These are phyloP conservation scores for Citrus cavaleriei DNA, from an alignment of 345 rosid genomes.

Conservation along the genomic window DNA sequence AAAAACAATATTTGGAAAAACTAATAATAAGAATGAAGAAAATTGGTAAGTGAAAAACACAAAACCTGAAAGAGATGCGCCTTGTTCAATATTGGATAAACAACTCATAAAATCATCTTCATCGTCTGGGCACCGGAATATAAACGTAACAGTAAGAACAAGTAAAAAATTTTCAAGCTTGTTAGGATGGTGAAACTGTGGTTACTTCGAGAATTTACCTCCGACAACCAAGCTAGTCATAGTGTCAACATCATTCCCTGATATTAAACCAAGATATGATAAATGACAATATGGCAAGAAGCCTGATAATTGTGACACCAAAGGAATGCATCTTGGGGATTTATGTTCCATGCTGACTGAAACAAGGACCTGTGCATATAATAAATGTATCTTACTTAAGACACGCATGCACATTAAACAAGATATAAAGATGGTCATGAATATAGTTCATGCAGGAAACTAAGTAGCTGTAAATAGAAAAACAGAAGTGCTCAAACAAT, in stretches of 20 bases:
- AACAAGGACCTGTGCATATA: conserved; percentile 56
- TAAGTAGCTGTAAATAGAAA: background rate
- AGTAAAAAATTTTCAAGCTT: background rate
- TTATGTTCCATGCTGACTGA: conserved; percentile 44
- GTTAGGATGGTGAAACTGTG: background rate
- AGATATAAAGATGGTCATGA: background rate
- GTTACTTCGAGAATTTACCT: conserved; percentile 35
- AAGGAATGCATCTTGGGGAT: conserved; percentile 32
- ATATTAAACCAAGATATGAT: conserved; percentile 61
- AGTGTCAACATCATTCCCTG: conserved; percentile 53
- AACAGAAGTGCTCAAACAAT: conserved; percentile 7
- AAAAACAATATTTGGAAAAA: background rate
- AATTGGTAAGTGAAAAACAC: conserved; percentile 15
- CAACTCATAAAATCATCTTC: conserved; percentile 44
- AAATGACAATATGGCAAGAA: conserved; percentile 53
- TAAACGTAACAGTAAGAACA: conserved; percentile 1
- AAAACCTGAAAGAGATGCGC: conserved; percentile 75
- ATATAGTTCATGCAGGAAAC: background rate
- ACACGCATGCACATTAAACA: background rate
- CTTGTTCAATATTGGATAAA: conserved; percentile 54
- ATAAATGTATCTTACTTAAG: conserved; percentile 27
- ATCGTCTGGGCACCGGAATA: conserved; percentile 38
- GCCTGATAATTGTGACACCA: conserved; percentile 40
- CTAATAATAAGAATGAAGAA: conserved; percentile 1
- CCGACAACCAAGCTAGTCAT: conserved; percentile 33